Base-by-base conservation (phyloP, 139 green algal genomes). In the Ettlia oleoabundans region DNA sequence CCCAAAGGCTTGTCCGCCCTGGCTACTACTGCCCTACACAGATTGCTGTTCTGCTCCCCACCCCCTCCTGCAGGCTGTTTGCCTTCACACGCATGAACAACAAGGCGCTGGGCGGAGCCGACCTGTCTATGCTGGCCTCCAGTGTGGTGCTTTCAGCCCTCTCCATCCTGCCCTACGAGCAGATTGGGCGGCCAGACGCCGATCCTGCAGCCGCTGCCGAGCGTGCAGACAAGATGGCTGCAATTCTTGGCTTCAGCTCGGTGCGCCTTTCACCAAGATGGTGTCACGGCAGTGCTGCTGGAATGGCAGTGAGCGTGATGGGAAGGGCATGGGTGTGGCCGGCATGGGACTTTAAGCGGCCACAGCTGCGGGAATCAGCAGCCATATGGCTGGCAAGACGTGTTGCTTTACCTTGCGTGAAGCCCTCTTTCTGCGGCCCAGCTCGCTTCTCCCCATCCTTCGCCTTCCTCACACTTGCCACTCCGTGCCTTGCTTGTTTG, bases 61-160 rank as follows among this genome's bases (percentile, higher is more conserved):
- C 8, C 52, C 10, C 42, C 64, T 28, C 3, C 43, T 47, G 47
- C 70, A 98, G 98, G 91, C 93, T 99, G 30, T 99, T 95, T 87
- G 95, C 91, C 78, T 92, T 99, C 79, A 88, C 85, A 53, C 92
- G 91, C 53, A 85, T 74, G 30, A 95, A 96, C 89, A 97, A 95
- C 91, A 97, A 96, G 89, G 93, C 91, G 81, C 87, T 98, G 53
- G 92, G 87, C 26, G 63, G 84, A 28, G 81, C 78, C 32, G 96
- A 98, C 83, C 74, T 94, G n/a, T 66, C 79, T 67, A 82, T 77
- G 67, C 92, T 98, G 93, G 95, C 97, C 15, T 95, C 91, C 63
- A 90, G 88, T 37, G 96, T 99, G 41, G 86, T 99, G 78, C 92
- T 99, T 74, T 90, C 97, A 73, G 95, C 96, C 22, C 90, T 99